Percentiles rank a stretch among this genome's conserved stretches.
phyloP scores from a whole-genome alignment of 192 early-diverging fungal genomes.

The Coemansia sp. region DNA sequence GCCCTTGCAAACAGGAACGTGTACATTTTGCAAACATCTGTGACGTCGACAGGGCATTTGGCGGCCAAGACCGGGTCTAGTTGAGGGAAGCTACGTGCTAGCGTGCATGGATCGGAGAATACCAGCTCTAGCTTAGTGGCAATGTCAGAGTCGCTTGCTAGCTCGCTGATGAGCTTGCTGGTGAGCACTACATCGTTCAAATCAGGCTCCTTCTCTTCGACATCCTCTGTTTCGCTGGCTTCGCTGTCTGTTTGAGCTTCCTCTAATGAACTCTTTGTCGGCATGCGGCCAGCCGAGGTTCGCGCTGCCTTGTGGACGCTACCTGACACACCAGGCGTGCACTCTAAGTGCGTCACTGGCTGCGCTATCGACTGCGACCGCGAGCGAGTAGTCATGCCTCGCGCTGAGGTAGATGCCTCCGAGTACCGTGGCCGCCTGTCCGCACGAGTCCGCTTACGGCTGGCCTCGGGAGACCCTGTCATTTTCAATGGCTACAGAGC shows the following conservation, averaged over 20 bases:
- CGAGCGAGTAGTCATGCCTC: conserved; percentile 45
- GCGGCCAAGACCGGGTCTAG: conserved; percentile 16
- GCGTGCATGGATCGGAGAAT: conserved; percentile 49
- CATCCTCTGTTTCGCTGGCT: not conserved
- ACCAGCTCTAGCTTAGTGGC: conserved; percentile 33
- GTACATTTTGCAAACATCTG: conserved; percentile 41
- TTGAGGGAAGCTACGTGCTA: conserved; percentile 55
- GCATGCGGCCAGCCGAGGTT: conserved; percentile 2
- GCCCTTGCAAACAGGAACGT: conserved; percentile 8
- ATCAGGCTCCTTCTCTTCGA: not conserved
- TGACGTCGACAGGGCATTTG: conserved; percentile 50
- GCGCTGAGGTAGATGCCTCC: conserved; percentile 16
- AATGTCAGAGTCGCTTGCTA: conserved; percentile 30
- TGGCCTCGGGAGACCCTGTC: conserved; percentile 33
- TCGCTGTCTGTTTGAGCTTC: not conserved
- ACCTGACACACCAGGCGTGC: not conserved
- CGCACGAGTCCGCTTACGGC: conserved; percentile 43
- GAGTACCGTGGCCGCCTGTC: conserved; percentile 25
- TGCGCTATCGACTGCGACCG: conserved; percentile 42
- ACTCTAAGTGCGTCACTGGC: not conserved
- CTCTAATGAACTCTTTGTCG: not conserved
- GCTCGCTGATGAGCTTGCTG: conserved; percentile 19
- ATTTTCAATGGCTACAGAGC: conserved; percentile 14
- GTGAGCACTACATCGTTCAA: conserved; percentile 25
- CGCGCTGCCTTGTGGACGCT: not conserved